phyloP scores from a whole-genome alignment of 208 protist species.

The Acanthamoeba sp. region DNA sequence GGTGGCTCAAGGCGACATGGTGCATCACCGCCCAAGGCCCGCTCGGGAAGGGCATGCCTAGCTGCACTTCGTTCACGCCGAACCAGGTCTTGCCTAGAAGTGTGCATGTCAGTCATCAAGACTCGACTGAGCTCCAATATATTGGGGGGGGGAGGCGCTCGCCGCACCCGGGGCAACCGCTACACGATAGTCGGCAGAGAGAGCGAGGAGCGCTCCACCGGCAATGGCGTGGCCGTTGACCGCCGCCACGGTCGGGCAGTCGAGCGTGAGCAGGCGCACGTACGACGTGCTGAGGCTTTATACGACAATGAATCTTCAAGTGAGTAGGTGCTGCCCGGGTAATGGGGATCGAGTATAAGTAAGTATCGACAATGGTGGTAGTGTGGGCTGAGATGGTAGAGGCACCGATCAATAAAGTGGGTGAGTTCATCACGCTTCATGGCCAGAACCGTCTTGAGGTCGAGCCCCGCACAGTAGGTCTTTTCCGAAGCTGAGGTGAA shows the following conservation, averaged over 20 bases:
- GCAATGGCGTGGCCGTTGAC: conserved; percentile 66
- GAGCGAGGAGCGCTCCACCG: conserved; percentile 1
- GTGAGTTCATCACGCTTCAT: neutral
- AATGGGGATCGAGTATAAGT: too few species aligned
- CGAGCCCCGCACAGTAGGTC: conserved; percentile 26
- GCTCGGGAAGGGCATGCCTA: conserved; percentile 14
- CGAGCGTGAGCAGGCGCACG: conserved; percentile 6
- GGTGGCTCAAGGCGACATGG: neutral
- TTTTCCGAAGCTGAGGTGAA: conserved; percentile 19
- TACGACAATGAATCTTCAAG: neutral
- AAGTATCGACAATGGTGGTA: neutral
- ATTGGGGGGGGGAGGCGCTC: too few species aligned
- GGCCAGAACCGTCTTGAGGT: conserved; percentile 51
- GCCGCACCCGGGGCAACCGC: neutral
- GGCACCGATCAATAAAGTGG: conserved; percentile 22
- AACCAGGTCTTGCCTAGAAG: neutral
- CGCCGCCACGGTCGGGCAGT: conserved; percentile 26
- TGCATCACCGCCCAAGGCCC: conserved; percentile 27
- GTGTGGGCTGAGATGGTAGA: neutral
- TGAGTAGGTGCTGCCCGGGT: neutral
- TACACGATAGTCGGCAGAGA: conserved; percentile 28
- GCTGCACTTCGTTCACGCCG: conserved; percentile 40
- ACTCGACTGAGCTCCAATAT: too few species aligned
- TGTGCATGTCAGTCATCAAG: neutral
- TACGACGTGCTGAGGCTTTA: neutral